Evolutionary conservation across 164 flowering plant species (phyloP).

Genomic region (Tetrastigma voinierianum): DNA sequence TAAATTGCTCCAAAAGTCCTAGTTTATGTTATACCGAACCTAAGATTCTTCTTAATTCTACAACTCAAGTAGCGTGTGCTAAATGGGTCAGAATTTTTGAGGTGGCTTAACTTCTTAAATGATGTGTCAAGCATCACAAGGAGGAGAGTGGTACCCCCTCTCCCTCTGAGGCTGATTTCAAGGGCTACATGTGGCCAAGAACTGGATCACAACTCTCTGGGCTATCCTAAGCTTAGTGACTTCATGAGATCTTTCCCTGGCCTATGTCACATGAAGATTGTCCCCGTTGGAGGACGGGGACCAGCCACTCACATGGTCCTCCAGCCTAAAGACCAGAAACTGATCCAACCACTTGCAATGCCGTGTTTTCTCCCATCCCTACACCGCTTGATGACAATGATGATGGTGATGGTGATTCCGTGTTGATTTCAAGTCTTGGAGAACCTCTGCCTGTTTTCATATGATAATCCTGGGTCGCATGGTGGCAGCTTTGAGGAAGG

Average conservation of each 20-base stretch:
- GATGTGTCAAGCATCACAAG: constrained; percentile 23
- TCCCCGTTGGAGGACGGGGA: constrained; percentile 34
- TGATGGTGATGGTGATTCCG: constrained; percentile 7
- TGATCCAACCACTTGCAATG: constrained; percentile 3
- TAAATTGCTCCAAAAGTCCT: constrained; percentile 18
- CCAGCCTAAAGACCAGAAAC: constrained; percentile 23
- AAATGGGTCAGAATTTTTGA: constrained; percentile 45
- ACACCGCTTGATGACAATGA: constrained; percentile 5
- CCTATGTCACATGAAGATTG: constrained; percentile 39
- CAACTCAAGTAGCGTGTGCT: constrained; percentile 18
- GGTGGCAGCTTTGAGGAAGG: constrained; percentile 2
- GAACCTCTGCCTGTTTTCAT: constrained; percentile 9
- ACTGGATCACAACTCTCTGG: constrained; percentile 60
- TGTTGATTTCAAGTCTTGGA: constrained; percentile 11
- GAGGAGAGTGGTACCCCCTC: constrained; percentile 50
- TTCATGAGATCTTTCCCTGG: constrained; percentile 44
- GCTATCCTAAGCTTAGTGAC: constrained; percentile 57
- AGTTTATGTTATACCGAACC: constrained; percentile 5
- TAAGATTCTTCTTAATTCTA: constrained; percentile 1
- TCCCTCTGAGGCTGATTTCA: constrained; percentile 67
- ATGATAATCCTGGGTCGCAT: constrained; percentile 2
- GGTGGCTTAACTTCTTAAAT: constrained; percentile 48
- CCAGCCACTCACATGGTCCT: constrained; percentile 52
- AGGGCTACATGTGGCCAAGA: constrained; percentile 48
- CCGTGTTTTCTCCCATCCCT: neutral